Evolutionary conservation across 495 filamentous ascomycete species (phyloP), one percentile per base, ranked within the genome.

Genomic region (Neurospora sp.): DNA sequence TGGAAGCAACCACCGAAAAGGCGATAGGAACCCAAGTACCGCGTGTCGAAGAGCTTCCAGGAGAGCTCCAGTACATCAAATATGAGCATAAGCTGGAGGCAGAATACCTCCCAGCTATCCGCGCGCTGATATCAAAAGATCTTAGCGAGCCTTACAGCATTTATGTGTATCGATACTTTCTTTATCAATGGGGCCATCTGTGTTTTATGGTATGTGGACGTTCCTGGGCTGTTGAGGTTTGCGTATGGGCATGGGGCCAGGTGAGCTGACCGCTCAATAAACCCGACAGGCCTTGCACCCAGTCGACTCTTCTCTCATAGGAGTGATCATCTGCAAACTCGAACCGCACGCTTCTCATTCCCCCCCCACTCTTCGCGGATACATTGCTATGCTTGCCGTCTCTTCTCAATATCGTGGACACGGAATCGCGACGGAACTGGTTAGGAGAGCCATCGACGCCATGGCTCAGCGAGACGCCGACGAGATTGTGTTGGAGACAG

Each of bases 81-180:
- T 99, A 98, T 80, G 87, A 94, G 70, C 87, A 89, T 76, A 79
- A 84, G 8, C 90, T 93, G 74, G 96, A 98, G 78, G 87, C 90
- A 41, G 82, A 88, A 69, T 97, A 96, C 76, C 89, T 98, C 61
- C 89, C 93, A 65, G 88, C 92, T 31, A 98, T 99, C 83, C 89
- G 96, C 70, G 89, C 93, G 71, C 82, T 99, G 78, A 99, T 99
- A 79, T 97, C 94, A 38, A 96, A 95, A 73, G 96, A 98, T 79
- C 89, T 99, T 38, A 98, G 95, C 72, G 96, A 99, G 79, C 96
- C 96, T 2, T 99, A 99, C 82, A 98, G 96, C 83, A 98, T 99
- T 79, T 99, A 98, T 82, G 96, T 99, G 69, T 99, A 98, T 83
- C 89, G 96, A 38, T 99, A 98, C 84, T 99, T 99, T 78, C 85